These are phyloP conservation scores for Penicillium freii DNA, from an alignment of 2,329 filamentous ascomycete genomes.

Conservation along the genomic window DNA sequence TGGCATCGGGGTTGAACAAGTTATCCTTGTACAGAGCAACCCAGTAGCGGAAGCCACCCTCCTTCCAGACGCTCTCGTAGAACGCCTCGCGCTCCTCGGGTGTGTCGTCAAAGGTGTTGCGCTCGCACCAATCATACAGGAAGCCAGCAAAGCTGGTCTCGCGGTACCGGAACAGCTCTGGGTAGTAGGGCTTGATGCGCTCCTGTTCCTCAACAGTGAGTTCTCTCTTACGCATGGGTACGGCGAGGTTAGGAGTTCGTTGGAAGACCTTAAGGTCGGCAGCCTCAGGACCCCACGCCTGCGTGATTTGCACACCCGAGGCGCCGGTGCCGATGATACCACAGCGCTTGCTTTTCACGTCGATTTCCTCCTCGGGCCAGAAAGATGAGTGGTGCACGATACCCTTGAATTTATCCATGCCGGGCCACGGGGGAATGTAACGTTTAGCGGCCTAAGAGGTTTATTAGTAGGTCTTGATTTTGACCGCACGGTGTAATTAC, in stretches of 20 bases:
- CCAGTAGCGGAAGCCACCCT: slow-evolving; percentile 58
- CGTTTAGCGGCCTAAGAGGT: slow-evolving; percentile 36
- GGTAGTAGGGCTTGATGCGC: slow-evolving; percentile 45
- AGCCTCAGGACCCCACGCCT: slow-evolving; percentile 57
- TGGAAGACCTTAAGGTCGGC: slow-evolving; percentile 61
- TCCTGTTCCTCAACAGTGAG: slow-evolving; percentile 55
- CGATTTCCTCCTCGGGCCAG: slow-evolving; percentile 51
- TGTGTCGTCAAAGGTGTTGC: slow-evolving; percentile 56
- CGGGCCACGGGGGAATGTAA: slow-evolving; percentile 43
- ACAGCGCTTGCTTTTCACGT: slow-evolving; percentile 50
- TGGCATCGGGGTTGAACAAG: slow-evolving; percentile 49
- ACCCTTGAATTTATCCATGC: slow-evolving; percentile 49
- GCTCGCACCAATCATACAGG: slow-evolving; percentile 55
- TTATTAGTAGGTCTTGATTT: not conserved
- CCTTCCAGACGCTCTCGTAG: slow-evolving; percentile 51
- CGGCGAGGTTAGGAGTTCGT: slow-evolving; percentile 63
- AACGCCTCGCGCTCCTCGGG: slow-evolving; percentile 51
- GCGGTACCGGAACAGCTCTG: slow-evolving; percentile 53
- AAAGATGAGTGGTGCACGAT: slow-evolving; percentile 55
- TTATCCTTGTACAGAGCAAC: slow-evolving; percentile 56
- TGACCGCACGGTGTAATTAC: not conserved
- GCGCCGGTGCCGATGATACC: slow-evolving; percentile 58
- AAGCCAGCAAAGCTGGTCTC: slow-evolving; percentile 59
- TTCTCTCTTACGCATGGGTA: slow-evolving; percentile 58
- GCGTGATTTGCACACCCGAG: slow-evolving; percentile 56